These are phyloP conservation scores for Proliferodiscus dingleyae DNA, from an alignment of 2,329 filamentous ascomycete genomes.

Conservation along the genomic window DNA sequence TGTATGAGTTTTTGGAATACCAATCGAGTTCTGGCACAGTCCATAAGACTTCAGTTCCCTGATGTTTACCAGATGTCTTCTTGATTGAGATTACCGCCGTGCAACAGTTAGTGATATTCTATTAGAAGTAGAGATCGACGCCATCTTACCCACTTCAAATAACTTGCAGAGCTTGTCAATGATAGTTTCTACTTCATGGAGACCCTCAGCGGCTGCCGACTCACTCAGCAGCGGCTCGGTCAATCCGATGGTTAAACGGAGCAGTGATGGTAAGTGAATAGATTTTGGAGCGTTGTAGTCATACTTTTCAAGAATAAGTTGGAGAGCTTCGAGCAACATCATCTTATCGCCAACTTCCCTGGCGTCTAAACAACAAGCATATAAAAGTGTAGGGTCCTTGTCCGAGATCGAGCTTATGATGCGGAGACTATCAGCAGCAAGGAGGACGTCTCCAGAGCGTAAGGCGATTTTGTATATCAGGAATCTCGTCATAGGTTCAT, in stretches of 20 bases:
- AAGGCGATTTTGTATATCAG: slow-evolving; percentile 71
- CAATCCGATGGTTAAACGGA: slow-evolving; percentile 56
- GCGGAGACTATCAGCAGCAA: slow-evolving; percentile 60
- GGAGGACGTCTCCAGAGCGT: slow-evolving; percentile 48
- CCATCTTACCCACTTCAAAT: slow-evolving; percentile 45
- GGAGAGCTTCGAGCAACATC: slow-evolving; percentile 55
- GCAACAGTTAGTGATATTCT: slow-evolving; percentile 4
- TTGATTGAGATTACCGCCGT: slow-evolving; percentile 33
- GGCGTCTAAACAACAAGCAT: slow-evolving; percentile 76
- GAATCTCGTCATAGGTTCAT: slow-evolving; percentile 64
- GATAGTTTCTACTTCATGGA: slow-evolving; percentile 4
- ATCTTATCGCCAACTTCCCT: slow-evolving; percentile 58
- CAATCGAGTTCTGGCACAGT: slow-evolving; percentile 66
- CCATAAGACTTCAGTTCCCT: slow-evolving; percentile 39
- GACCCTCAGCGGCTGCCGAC: not conserved
- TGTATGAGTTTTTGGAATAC: slow-evolving; percentile 81
- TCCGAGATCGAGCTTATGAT: slow-evolving; percentile 48
- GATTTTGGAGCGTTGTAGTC: slow-evolving; percentile 42
- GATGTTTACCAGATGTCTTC: slow-evolving; percentile 34
- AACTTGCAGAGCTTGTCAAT: slow-evolving; percentile 49
- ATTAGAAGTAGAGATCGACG: not conserved
- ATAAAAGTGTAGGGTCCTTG: slow-evolving; percentile 60
- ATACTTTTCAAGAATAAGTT: slow-evolving; percentile 53
- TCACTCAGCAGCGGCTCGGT: slow-evolving; percentile 39
- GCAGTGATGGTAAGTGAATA: slow-evolving; percentile 57